Percentiles rank a stretch among this genome's conserved stretches.
These are phyloP conservation scores for Neurospora sp. DNA, from an alignment of 495 filamentous ascomycete genomes.

Conservation along the genomic window DNA sequence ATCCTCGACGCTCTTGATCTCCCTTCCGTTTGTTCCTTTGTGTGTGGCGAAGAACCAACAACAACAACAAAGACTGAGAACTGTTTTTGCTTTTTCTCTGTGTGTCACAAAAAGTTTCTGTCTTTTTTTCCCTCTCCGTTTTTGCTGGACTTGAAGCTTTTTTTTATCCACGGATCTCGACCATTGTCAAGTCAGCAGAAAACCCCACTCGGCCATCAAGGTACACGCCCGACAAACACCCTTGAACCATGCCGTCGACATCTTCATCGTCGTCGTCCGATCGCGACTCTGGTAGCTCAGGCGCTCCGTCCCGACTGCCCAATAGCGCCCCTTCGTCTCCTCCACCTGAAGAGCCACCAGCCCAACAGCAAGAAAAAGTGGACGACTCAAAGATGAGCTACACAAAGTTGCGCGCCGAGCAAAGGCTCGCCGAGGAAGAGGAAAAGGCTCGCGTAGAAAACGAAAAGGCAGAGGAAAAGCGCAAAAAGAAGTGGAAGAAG, in stretches of 20 bases:
- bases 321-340: conserved; percentile 38
- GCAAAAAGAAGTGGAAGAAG: conserved; percentile 37
- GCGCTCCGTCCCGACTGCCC: conserved; percentile 19
- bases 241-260: conserved; percentile 11
- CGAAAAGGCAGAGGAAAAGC: conserved; percentile 36
- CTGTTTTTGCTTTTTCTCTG: neutral
- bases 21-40: neutral
- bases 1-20: neutral
- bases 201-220: neutral
- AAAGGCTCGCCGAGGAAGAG: conserved; percentile 43
- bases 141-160: neutral
- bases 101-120: neutral
- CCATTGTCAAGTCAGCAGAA: neutral
- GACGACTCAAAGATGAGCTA: conserved; percentile 26
- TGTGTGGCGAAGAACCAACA: neutral
- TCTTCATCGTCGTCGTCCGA: conserved; percentile 19
- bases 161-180: neutral
- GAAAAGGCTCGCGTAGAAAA: conserved; percentile 37
- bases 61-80: neutral
- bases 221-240: neutral
- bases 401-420: conserved; percentile 26
- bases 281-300: conserved; percentile 14
- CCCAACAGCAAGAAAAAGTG: neutral
- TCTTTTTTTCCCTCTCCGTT: neutral
- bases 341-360: conserved; percentile 13